These are phyloP conservation scores for Aspergillus bertholletiae DNA, from an alignment of 495 filamentous ascomycete genomes.

Conservation along the genomic window DNA sequence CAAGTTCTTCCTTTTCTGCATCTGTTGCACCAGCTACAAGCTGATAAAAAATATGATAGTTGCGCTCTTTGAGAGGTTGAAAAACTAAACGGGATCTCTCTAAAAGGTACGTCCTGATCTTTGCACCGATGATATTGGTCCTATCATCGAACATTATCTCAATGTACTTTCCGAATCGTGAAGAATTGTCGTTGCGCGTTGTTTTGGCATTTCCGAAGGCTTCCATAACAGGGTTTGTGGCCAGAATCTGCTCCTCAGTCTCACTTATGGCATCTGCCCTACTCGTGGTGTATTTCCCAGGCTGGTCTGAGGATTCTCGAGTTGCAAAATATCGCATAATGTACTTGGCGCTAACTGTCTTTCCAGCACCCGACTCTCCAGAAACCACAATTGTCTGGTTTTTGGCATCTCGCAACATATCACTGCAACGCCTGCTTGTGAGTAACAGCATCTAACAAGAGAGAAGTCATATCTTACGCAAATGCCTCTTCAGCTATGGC, in stretches of 20 bases:
- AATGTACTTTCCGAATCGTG: constrained; percentile 98
- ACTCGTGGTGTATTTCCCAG: constrained; percentile 72
- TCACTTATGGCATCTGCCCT: constrained; percentile 90
- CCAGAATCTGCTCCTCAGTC: constrained; percentile 96
- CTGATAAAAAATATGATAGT: constrained; percentile 99
- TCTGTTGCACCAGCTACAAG: constrained; percentile 92
- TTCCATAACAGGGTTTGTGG: constrained; percentile 99
- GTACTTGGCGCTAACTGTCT: constrained; percentile 99
- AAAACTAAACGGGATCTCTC: constrained; percentile 98
- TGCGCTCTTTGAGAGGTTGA: constrained; percentile 93
- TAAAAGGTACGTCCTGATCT: constrained; percentile 92
- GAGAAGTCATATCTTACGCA: constrained; percentile 58
- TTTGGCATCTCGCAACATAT: constrained; percentile 92
- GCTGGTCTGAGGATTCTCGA: constrained; percentile 87
- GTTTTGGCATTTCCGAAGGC: constrained; percentile 99
- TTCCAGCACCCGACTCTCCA: constrained; percentile 96
- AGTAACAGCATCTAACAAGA: constrained; percentile 1
- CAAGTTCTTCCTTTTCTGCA: constrained; percentile 71
- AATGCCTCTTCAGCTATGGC: constrained; percentile 99
- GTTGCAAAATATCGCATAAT: constrained; percentile 99
- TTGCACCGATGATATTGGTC: constrained; percentile 96
- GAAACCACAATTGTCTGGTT: constrained; percentile 99
- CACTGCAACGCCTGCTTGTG: constrained; percentile 46
- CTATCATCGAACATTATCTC: constrained; percentile 98
- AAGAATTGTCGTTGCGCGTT: constrained; percentile 98